These are phyloP conservation scores for Tremella mesenterica DNA, from an alignment of 768 basidiomycete species.

Conservation along the genomic window DNA sequence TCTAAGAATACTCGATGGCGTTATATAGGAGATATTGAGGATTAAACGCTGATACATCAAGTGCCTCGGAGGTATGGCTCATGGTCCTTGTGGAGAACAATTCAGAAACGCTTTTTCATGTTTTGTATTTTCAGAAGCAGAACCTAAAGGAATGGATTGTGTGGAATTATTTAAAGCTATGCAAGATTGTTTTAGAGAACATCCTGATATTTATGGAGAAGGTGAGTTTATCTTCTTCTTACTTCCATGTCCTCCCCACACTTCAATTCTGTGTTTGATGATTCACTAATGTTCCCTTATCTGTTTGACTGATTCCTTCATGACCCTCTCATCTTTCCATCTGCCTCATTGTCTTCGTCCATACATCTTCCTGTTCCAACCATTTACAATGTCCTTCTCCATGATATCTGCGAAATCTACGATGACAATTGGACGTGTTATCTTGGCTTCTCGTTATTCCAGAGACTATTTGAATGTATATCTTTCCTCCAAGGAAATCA, in stretches of 20 bases:
- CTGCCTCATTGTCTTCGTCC: not conserved
- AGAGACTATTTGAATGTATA: not conserved
- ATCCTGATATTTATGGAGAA: conserved; percentile 91
- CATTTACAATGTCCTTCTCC: too few relatives aligned
- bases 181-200: conserved; percentile 93
- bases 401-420: too few relatives aligned
- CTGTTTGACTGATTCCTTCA: too few relatives aligned
- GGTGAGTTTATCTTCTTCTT: conserved; percentile 52
- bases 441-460: not conserved
- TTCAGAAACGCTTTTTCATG: conserved; percentile 96
- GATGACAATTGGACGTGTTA: too few relatives aligned
- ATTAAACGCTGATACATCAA: conserved; percentile 1
- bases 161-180: conserved; percentile 95
- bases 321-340: not conserved
- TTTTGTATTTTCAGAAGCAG: conserved; percentile 85
- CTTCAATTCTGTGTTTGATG: not conserved
- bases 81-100: conserved; percentile 87
- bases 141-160: conserved; percentile 96
- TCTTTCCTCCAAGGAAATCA: not conserved
- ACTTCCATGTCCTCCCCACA: not conserved
- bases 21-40: not conserved
- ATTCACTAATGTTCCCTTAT: not conserved
- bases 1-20: too few relatives aligned
- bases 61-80: conserved; percentile 96
- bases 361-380: too few relatives aligned